Evolutionary conservation across 2,329 filamentous ascomycete genomes (phyloP), one percentile per base, ranked within the genome.

Genomic region (Ophiostoma triangulosporum): DNA sequence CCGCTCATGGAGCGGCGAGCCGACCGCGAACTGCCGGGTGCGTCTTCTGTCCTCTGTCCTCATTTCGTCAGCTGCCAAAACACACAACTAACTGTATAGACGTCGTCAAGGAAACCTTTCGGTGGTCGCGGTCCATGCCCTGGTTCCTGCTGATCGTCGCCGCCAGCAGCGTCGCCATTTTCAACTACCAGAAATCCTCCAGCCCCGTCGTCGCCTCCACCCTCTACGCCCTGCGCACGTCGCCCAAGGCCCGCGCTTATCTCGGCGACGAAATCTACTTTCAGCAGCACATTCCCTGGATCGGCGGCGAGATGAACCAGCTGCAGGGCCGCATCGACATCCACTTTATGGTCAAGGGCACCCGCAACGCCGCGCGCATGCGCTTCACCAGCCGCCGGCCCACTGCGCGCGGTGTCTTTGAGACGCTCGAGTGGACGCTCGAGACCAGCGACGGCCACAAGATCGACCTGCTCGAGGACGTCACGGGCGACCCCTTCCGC

Each of bases 101-200:
- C 59, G 62, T 75, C 55, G 62, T 69, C 52, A 64, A 69, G 54
- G 65, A 68, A 54, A 65, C 64, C 49, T 78, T 80, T 64, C 74
- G 75, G 60, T 90, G 86, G 85, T 65, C 75, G 53, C 78, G 78
- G 61, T 88, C 88, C 1, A 69, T 95, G 32, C 91, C 91, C 52
- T 71, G 95, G 65, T 97, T 97, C 76, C 66, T 84, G 52, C 68
- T 78, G 58, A 73, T 88, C 58, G 80, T 95, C 61, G 77, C 79
- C 49, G 74, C 76, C 53, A 84, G 83, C 60, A 83, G 83, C 60
- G 72, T 94, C 56, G 88, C 85, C 61, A 96, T 98, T 69, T 97
- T 98, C 84, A 98, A 98, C 77, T 97, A 98, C 78, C 91, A 98
- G 68, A 96, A 96, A 69, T 81, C 83, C 54, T 88, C 86, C n/a